Percentiles rank a stretch among this genome's conserved stretches.
Conservation (phyloP, 208 protist genomes). For the Leishmania lainsoni region DNA sequence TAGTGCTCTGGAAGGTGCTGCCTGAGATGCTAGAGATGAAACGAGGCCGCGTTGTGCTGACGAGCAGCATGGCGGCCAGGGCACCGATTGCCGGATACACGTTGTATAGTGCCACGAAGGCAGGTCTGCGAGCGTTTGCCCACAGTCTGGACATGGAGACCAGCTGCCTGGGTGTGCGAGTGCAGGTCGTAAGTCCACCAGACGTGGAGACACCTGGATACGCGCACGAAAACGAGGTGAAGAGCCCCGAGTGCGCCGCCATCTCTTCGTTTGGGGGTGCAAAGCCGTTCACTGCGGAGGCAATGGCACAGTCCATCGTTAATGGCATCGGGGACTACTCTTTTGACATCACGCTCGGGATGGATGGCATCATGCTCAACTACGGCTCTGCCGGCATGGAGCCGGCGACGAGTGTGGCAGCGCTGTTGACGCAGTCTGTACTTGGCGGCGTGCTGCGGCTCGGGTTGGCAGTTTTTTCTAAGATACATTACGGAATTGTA, state of each 20-base stretch:
- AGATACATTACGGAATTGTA: slow-evolving; percentile 84
- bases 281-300: slow-evolving; percentile 49
- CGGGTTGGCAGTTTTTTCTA: slow-evolving; percentile 57
- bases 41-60: slow-evolving; percentile 78
- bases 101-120: slow-evolving; percentile 87
- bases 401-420: slow-evolving; percentile 53
- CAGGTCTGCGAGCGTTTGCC: slow-evolving; percentile 82
- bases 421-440: slow-evolving; percentile 52
- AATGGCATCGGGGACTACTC: slow-evolving; percentile 67
- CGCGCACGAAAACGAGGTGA: slow-evolving; percentile 78
- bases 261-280: slow-evolving; percentile 79
- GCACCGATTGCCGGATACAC: slow-evolving; percentile 84
- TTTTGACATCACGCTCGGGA: slow-evolving; percentile 80
- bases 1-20: slow-evolving; percentile 69
- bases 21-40: slow-evolving; percentile 65
- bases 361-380: slow-evolving; percentile 60
- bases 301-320: slow-evolving; percentile 58
- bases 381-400: slow-evolving; percentile 67
- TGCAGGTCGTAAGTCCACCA: slow-evolving; percentile 84
- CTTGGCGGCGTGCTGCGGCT: slow-evolving; percentile 60
- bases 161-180: slow-evolving; percentile 73
- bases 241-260: slow-evolving; percentile 80
- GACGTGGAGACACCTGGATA: slow-evolving; percentile 88
- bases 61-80: slow-evolving; percentile 76
- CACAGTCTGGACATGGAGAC: slow-evolving; percentile 90